Percentiles rank a stretch among this genome's conserved stretches.
Evolutionary conservation across 495 filamentous ascomycete species (phyloP).

Genomic region (Aspergillus leporis): DNA sequence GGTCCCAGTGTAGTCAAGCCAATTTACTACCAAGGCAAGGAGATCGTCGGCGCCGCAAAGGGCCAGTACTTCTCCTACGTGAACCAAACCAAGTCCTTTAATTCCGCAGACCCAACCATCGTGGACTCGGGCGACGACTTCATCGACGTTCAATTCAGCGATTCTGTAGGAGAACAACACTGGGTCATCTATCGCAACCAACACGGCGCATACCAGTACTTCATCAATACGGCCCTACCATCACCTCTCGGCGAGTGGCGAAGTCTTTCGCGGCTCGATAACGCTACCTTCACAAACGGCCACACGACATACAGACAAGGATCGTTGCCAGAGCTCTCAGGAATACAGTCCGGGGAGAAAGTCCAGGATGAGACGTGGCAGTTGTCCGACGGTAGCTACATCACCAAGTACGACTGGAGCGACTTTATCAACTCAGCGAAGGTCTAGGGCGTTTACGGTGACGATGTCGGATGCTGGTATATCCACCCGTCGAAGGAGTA

Average conservation of each 20-base stretch:
- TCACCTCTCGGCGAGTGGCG: slow-evolving; percentile 40
- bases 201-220: slow-evolving; percentile 44
- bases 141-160: slow-evolving; percentile 36
- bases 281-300: slow-evolving; percentile 35
- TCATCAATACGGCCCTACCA: slow-evolving; percentile 41
- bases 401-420: slow-evolving; percentile 46
- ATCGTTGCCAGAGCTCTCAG: slow-evolving; percentile 31
- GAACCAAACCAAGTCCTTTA: background rate
- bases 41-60: slow-evolving; percentile 37
- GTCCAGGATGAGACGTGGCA: slow-evolving; percentile 47
- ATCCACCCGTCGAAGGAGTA: slow-evolving; percentile 46
- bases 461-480: slow-evolving; percentile 42
- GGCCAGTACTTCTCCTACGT: slow-evolving; percentile 45
- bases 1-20: slow-evolving; percentile 30
- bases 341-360: slow-evolving; percentile 32
- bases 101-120: slow-evolving; percentile 24
- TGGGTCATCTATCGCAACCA: slow-evolving; percentile 40
- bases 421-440: slow-evolving; percentile 29
- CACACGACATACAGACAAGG: slow-evolving; percentile 35
- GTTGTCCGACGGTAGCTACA: slow-evolving; percentile 35
- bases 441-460: slow-evolving; percentile 38
- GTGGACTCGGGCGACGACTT: slow-evolving; percentile 27
- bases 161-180: slow-evolving; percentile 39
- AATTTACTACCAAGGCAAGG: slow-evolving; percentile 36
- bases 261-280: slow-evolving; percentile 39